Base-by-base conservation (phyloP, 768 basidiomycete genomes). In the Lactifluus piperatus region DNA sequence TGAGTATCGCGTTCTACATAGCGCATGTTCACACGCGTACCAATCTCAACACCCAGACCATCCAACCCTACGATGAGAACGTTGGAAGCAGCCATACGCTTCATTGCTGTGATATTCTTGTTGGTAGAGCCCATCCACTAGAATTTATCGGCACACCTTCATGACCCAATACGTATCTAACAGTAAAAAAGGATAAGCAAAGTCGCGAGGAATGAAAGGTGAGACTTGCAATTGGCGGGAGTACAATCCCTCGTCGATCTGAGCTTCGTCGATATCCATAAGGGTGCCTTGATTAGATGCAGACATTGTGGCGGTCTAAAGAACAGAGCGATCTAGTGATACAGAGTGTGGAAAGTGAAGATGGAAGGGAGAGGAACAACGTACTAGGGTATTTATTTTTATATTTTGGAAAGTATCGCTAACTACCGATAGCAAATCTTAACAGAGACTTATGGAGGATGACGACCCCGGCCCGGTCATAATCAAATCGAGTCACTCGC, bases 51-150 rank as follows among this genome's bases (percentile, higher is more conserved):
- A 46, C 97, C 95, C 58, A 99, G 74, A 54, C 97, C 97, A 58
- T 88, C 86, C 69, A 93, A 73, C 10, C 97, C 97, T 47, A 97
- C 85, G 63, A 99, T 84, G 62, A 99, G 81, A 43, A 98, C 88
- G 69, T 97, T 97, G 37, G 94, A 97, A 16, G 82, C 78, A 7
- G 97, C 95, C 97, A 99, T 98, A 69, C 86, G 87, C 79, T 97
- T 97, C 97, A 98, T 98, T 46, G 95, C 95, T 97, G 65, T n/a
- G 47, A 27, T 46, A 30, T 22, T 9, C 48, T 32, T 51, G 24
- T 51, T n/a, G 41, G 22, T 24, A 51, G 34, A 18, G 47, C 29
- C 27, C 32, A 27, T n/a, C 32, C 34, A 43, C 41, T 26, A 54
- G 10, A 0, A 34, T 48, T 16, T 18, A 49, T 52, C 13, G 44